Evolutionary conservation across 164 flowering plant genomes (phyloP).

Genomic region (Liquidambar formosana): DNA sequence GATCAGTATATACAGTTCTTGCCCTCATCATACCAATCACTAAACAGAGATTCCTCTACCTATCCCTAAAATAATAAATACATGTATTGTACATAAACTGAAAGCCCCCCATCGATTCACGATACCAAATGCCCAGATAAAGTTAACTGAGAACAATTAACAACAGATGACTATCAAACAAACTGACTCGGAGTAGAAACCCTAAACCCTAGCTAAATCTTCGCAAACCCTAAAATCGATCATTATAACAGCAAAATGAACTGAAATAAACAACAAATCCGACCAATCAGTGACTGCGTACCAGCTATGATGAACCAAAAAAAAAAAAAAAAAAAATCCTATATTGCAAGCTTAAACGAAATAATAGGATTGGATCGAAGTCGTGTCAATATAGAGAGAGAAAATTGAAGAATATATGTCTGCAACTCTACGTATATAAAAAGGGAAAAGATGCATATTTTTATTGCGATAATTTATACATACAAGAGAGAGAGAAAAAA

Average conservation of each 20-base stretch:
- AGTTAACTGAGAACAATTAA: too few relatives aligned
- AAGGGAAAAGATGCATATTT: too few relatives aligned
- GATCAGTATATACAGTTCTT: too few relatives aligned
- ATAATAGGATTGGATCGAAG: not conserved
- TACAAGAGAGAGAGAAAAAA: not conserved
- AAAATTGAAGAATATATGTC: not conserved
- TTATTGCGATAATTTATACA: too few relatives aligned
- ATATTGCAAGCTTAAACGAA: not conserved
- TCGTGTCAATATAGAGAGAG: not conserved
- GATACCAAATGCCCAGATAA: too few relatives aligned
- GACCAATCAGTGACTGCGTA: not conserved
- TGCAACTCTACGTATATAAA: too few relatives aligned
- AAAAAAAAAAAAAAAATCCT: not conserved
- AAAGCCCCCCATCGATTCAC: too few relatives aligned
- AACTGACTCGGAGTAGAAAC: constrained; percentile 2
- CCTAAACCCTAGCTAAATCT: constrained; percentile 22
- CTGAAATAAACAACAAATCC: not conserved
- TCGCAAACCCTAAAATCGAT: not conserved
- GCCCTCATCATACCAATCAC: too few relatives aligned
- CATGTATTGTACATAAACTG: too few relatives aligned
- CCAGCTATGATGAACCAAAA: not conserved
- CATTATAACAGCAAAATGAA: not conserved
- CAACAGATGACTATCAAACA: not conserved
- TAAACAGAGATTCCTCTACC: too few relatives aligned
- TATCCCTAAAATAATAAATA: too few relatives aligned